Conservation (phyloP, 2,329 filamentous ascomycete genomes). For the Beauveria brongniartii region DNA sequence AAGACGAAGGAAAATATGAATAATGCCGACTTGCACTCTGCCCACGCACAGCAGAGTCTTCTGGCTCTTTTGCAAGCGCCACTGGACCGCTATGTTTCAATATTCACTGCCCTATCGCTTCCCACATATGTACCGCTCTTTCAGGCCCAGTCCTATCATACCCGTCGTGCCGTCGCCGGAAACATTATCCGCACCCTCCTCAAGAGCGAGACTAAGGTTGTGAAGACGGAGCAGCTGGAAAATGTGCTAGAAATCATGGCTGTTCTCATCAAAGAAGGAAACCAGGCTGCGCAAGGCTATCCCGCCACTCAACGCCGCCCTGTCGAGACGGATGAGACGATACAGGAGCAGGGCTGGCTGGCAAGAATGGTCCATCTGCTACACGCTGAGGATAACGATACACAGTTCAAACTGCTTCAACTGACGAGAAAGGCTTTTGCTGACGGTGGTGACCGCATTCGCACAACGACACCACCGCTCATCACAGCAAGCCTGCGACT, state of each 20-base stretch:
- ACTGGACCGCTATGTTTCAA: conserved; percentile 79
- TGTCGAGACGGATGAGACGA: conserved; percentile 87
- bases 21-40: conserved; percentile 89
- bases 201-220: conserved; percentile 71
- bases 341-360: conserved; percentile 97
- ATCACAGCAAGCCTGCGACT: conserved; percentile 87
- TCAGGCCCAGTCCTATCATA: conserved; percentile 87
- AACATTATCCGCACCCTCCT: conserved; percentile 80
- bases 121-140: conserved; percentile 87
- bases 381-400: conserved; percentile 77
- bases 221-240: conserved; percentile 70
- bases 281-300: conserved; percentile 76
- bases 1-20: conserved; percentile 87
- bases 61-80: conserved; percentile 86
- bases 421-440: conserved; percentile 77
- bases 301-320: conserved; percentile 70
- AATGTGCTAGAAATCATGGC: conserved; percentile 82
- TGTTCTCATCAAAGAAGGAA: conserved; percentile 88
- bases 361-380: conserved; percentile 87
- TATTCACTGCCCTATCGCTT: conserved; percentile 92
- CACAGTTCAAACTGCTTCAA: conserved; percentile 89
- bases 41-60: conserved; percentile 78
- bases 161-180: conserved; percentile 80
- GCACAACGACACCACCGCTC: conserved; percentile 88
- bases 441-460: conserved; percentile 90